A percentile compares a stretch with the other conserved stretches of the same genome.
Evolutionary conservation across 2,329 filamentous ascomycete species (phyloP).

Genomic region (Phyllosticta citribraziliensis): DNA sequence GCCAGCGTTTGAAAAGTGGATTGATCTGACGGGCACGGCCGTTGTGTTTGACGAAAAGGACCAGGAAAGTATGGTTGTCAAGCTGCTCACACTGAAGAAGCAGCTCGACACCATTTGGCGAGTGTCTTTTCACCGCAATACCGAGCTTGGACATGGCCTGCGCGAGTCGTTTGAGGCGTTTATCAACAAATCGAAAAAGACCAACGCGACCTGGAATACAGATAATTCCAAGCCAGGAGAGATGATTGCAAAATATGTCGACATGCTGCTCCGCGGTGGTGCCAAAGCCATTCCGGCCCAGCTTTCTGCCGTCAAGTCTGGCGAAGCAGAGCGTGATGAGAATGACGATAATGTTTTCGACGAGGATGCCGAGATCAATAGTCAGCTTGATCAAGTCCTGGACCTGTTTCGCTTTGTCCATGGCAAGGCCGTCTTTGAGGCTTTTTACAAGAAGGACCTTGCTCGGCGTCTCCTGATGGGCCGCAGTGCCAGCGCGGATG

Average conservation of each 20-base stretch:
- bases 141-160: conserved; percentile 67
- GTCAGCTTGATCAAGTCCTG: conserved; percentile 82
- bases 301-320: conserved; percentile 49
- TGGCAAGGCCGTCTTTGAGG: conserved; percentile 95
- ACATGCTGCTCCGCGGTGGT: conserved; percentile 77
- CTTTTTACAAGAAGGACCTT: conserved; percentile 97
- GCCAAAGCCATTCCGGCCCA: conserved; percentile 69
- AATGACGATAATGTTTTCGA: conserved; percentile 59
- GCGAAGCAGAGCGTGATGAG: conserved; percentile 50
- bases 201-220: conserved; percentile 61
- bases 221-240: conserved; percentile 92
- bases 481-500: conserved; percentile 85
- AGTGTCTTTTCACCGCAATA: conserved; percentile 65
- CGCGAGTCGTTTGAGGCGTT: conserved; percentile 81
- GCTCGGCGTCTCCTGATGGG: conserved; percentile 84
- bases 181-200: conserved; percentile 78
- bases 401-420: conserved; percentile 96
- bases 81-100: conserved; percentile 70
- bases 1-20: conserved; percentile 67
- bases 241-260: conserved; percentile 97
- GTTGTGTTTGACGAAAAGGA: conserved; percentile 75
- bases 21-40: conserved; percentile 59
- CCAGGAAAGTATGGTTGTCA: conserved; percentile 76
- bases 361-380: conserved; percentile 84
- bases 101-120: conserved; percentile 68